Evolutionary conservation across 345 rosid genomes (phyloP), one percentile per base, ranked within the genome.

Genomic region (Tarenaya hassleriana): DNA sequence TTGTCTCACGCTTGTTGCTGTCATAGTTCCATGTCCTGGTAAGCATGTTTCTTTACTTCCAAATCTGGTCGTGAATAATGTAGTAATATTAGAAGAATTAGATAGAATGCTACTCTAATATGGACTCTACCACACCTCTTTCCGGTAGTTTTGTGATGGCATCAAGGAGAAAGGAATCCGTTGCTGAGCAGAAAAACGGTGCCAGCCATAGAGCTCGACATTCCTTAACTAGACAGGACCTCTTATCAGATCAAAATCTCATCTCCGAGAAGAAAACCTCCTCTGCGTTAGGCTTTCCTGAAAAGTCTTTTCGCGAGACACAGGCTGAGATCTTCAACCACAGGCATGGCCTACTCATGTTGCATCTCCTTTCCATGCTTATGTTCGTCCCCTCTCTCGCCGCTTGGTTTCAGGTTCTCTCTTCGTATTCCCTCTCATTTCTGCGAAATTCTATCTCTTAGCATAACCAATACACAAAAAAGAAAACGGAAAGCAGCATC

Each of bases 321-420:
- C 98, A 88, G 71, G 56, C 81, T 57, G 98, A 92, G 69, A 70
- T 68, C 56, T 92, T 92, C 69, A 79, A 83, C 75, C 90, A 79
- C 58, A 75, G 55, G 47, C 97, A 92, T 69, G 92, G 97, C 63
- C 58, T 85, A 71, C 70, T 88, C 55, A 61, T 81, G 34, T 77
- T 92, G 56, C 95, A 88, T 77, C 73, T 92, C 61, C 73, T 88
- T 57, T 81, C 86, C 13, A 55, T 84, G 43, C 69, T 85, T 58
- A 92, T 92, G 98, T 79, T 92, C 50, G 84, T 73, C 37, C 98
- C 98, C 44, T 88, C 98, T 35, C 76, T 92, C 16, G 73, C 69
- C 4, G 95, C 98, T 46, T 88, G 95, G 95, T 70, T 81, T 65
- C 95, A 92, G 97, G 98, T 92, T 79, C 27, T 19, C 50, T 10